Conservation (phyloP, 2,329 filamentous ascomycete species). For the Botrytis porri region DNA sequence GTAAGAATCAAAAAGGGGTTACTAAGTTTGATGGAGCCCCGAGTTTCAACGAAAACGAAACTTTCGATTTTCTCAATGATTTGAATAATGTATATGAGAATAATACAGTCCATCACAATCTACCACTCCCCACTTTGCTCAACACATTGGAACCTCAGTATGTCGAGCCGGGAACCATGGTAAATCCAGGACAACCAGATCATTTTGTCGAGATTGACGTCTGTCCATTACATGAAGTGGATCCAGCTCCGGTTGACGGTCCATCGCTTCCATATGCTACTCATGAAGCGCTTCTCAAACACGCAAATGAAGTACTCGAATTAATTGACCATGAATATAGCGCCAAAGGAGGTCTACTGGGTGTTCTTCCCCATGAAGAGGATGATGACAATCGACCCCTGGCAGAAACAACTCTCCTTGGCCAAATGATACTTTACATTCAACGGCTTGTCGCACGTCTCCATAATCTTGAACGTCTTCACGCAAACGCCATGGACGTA, state of each 20-base stretch:
- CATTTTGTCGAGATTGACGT: constrained; percentile 24
- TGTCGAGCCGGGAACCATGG: background rate
- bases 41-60: constrained; percentile 40
- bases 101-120: constrained; percentile 26
- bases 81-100: constrained; percentile 46
- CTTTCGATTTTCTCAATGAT: constrained; percentile 57
- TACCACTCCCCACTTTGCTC: constrained; percentile 31
- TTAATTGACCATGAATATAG: constrained; percentile 58
- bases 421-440: constrained; percentile 55
- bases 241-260: constrained; percentile 15
- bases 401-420: constrained; percentile 52
- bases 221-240: constrained; percentile 30
- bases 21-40: background rate
- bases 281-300: constrained; percentile 46
- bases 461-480: constrained; percentile 55
- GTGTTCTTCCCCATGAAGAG: constrained; percentile 48
- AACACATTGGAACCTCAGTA: constrained; percentile 29
- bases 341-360: constrained; percentile 53
- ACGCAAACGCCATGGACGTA: constrained; percentile 50
- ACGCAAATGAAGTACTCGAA: constrained; percentile 59
- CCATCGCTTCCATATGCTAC: constrained; percentile 32
- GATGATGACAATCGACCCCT: constrained; percentile 41
- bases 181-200: constrained; percentile 10
- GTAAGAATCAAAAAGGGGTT: constrained; percentile 20
- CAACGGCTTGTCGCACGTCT: constrained; percentile 53